Evolutionary conservation across 805 yeast species (phyloP), one percentile per base, ranked within the genome.

Genomic region (Kazachstania viticola): DNA sequence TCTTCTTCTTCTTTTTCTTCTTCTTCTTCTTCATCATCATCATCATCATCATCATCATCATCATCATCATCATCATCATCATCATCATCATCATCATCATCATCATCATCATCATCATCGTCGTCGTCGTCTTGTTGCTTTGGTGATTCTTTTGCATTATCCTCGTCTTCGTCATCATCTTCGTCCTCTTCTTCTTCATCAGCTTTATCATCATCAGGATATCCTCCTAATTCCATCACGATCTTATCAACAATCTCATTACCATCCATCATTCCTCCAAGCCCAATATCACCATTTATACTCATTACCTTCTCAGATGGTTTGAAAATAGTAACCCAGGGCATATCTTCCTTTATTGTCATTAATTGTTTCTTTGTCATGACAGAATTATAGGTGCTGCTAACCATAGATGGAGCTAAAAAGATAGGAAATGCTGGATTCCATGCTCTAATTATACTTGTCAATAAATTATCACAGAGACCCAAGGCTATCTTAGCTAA

Each of bases 201-300:
- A 0, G 65, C 67, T 19, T 65, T 68, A 9, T 69, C 75, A 18
- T 63, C 69, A 31, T 71, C 69, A 14, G 77, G 76, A 67, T 70
- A 60, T 35, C 75, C 67, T 41, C 77, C 73, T 41, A 85, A 61
- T 50, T 77, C 79, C 57, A 75, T 65, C 14, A 81, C 93, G 30
- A 83, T 67, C 45, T 75, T 74, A 51, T 85, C 93, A 14, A 85
- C 95, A 45, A 91, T 79, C 54, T 87, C 96, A 53, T 83, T 80
- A 74, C 93, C 84, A 46, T 91, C 97, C 78, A 87, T 79, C 97
- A 91, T 91, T 33, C 98, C 97, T 30, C 98, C 97, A 84, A 91
- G 80, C n/a, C 97, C 97, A 35, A 91, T 85, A 46, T 88, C 97
- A 39, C 98, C 97, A 61, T 87, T 84, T 26, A 83, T 71, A 35